Percentiles rank a stretch among this genome's conserved stretches.
Conservation (phyloP, 2,329 filamentous ascomycete genomes). For the Neofusicoccum laricinum region DNA sequence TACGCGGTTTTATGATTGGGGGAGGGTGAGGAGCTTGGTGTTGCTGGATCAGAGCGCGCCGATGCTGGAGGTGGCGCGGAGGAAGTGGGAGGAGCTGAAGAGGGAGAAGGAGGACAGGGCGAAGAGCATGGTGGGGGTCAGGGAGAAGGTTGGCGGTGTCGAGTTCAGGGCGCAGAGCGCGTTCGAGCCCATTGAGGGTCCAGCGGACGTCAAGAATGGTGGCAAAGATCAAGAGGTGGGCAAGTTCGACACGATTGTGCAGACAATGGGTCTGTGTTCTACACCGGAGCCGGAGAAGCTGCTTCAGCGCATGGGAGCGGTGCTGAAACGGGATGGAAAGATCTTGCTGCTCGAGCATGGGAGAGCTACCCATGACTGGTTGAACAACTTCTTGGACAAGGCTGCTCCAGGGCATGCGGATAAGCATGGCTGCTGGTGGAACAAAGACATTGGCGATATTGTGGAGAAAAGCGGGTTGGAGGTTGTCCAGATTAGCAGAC, state of each 20-base stretch:
- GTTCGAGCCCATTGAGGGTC: conserved; percentile 41
- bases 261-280: conserved; percentile 53
- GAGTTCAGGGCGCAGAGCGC: conserved; percentile 45
- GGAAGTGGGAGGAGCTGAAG: conserved; percentile 46
- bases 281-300: conserved; percentile 44
- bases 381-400: conserved; percentile 47
- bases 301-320: conserved; percentile 43
- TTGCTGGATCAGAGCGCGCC: conserved; percentile 46
- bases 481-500: conserved; percentile 43
- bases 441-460: conserved; percentile 50
- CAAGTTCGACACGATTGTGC: conserved; percentile 48
- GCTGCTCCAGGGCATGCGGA: conserved; percentile 47
- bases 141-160: conserved; percentile 19
- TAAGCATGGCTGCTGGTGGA: conserved; percentile 52
- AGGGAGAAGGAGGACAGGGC: conserved; percentile 22
- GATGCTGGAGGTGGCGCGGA: conserved; percentile 48
- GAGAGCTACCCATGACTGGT: conserved; percentile 46
- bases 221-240: background rate
- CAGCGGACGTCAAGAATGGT: conserved; percentile 27
- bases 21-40: conserved; percentile 43
- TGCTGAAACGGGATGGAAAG: conserved; percentile 41
- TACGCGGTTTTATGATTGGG: conserved; percentile 42
- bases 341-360: conserved; percentile 52
- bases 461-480: conserved; percentile 48
- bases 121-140: background rate